Base-by-base conservation (phyloP, 148 eudicot species). In the Fagopyrum esculentum region DNA sequence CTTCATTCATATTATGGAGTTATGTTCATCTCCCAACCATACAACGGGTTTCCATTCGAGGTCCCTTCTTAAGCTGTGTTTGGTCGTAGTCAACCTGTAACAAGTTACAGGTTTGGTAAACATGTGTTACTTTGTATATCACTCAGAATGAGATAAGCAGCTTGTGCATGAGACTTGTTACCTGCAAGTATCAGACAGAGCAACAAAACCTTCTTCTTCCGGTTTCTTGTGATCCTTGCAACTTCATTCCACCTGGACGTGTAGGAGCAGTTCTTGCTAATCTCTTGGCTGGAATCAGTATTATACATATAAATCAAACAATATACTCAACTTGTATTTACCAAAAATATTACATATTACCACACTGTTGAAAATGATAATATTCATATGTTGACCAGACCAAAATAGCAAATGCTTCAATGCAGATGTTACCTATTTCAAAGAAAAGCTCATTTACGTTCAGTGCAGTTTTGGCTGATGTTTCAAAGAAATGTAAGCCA, bases 391-490 rank as follows among this genome's bases (percentile, higher is more conserved):
- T 4, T 26, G 66, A 60, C 8, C 8, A 60, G 66, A 60, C 35
- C 66, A 60, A 22, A 35, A n/a, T 56, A 19, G 9, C 6, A 1
- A 59, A 19, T 59, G 30, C 12, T 59, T 22, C 3, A 59, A 22
- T 59, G 64, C 0, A 35, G 43, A 13, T 6, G 75, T 45, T 56
- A 91, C 98, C 98, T 89, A 95, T 92, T 79, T 95, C 98, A 79
- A 86, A 77, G 79, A 95, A 95, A 59, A 89, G 77, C 52, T 95
- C 98, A 74, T 95, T 89, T 59, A 95, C 98, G 79, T 95, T 95
- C 69, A 79, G 84, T 78, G 97, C 96, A 73, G 96, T 88, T 86
- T 95, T 92, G 48, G 98, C 97, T 54, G 98, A 95, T 61, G 98
- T 86, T 83, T 95, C 98, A 86, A 90, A 78, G 79, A 92, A 92